Conservation (phyloP, 1,139 yeast species). For the Diutina scorzettiae region DNA sequence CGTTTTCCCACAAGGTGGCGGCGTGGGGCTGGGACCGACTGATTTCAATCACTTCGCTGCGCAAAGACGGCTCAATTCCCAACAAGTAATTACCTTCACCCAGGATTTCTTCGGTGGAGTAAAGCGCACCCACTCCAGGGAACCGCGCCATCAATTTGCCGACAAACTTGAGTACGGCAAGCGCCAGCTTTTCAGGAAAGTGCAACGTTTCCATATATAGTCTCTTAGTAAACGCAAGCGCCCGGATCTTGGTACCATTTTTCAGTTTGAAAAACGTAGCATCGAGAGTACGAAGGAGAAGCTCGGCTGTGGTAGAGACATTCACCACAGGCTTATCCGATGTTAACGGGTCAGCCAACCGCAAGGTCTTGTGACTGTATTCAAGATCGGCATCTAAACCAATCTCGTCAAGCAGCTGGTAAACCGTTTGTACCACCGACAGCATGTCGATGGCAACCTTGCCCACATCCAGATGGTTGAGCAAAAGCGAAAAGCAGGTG, state of each 20-base stretch:
- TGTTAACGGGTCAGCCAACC: conserved; percentile 66
- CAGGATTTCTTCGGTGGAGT: conserved; percentile 73
- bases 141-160: conserved; percentile 64
- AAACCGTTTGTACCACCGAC: conserved; percentile 63
- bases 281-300: conserved; percentile 67
- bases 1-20: conserved; percentile 83
- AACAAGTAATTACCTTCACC: conserved; percentile 61
- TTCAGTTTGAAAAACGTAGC: conserved; percentile 69
- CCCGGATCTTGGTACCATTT: conserved; percentile 60
- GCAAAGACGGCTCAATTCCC: conserved; percentile 32
- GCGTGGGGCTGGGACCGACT: conserved; percentile 75
- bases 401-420: conserved; percentile 51
- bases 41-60: conserved; percentile 29
- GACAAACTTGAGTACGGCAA: conserved; percentile 65
- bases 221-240: conserved; percentile 76
- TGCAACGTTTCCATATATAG: conserved; percentile 55
- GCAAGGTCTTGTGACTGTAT: conserved; percentile 65
- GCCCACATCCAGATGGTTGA: conserved; percentile 55
- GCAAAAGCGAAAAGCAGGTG: conserved; percentile 75
- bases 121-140: conserved; percentile 53
- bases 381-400: conserved; percentile 78
- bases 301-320: conserved; percentile 81
- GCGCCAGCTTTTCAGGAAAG: conserved; percentile 78
- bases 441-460: conserved; percentile 53
- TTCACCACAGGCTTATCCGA: conserved; percentile 59